Evolutionary conservation across 495 filamentous ascomycete genomes (phyloP), one percentile per base, ranked within the genome.

Genomic region (Penicillium coffeae): DNA sequence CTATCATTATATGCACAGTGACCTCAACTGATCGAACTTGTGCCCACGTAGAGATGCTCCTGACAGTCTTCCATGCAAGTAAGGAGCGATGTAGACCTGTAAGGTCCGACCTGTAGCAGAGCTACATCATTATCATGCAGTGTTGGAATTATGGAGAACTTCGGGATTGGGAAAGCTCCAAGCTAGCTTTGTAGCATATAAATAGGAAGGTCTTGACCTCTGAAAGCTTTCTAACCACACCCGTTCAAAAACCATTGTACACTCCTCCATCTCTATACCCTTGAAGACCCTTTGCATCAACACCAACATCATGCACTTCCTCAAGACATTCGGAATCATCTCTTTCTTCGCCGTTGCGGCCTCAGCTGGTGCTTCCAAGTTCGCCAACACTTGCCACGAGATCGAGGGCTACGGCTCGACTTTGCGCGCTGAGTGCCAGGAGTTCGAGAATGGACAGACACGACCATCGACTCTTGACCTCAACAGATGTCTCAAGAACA

Each of bases 401-500:
- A 46, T 60, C 15, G 44, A 60, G 16, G 44, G 49, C 2, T 43
- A 30, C 3, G 53, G 57, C 16, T 48, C 38, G 0, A 50, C 39
- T 9, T 25, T 60, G 27, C 50, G 30, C 1, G 57, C 53, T 9
- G 47, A 54, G 13, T 60, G 57, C 22, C 53, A 16, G 5, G 57
- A 48, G 10, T 30, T 16, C 15, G 50, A 54, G 22, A 38, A 60
- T 39, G 57, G 57, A 7, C 21, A 45, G 18, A 27, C 48, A 1
- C 38, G 20, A 13, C 27, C 30, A 1, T 53, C 35, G 25, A 48
- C 30, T 8, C 34, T 60, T 10, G 50, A 60, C 8, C 32, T 60
- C 27, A 60, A 60, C 44, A 49, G 47, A 2, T 60, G 57, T 22
- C 21, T 60, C 35, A 60, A 51, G 39, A 60, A 60, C 25, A 15